Evolutionary conservation across 768 basidiomycete genomes (phyloP).

Genomic region (Cystofilobasidium capitatum): DNA sequence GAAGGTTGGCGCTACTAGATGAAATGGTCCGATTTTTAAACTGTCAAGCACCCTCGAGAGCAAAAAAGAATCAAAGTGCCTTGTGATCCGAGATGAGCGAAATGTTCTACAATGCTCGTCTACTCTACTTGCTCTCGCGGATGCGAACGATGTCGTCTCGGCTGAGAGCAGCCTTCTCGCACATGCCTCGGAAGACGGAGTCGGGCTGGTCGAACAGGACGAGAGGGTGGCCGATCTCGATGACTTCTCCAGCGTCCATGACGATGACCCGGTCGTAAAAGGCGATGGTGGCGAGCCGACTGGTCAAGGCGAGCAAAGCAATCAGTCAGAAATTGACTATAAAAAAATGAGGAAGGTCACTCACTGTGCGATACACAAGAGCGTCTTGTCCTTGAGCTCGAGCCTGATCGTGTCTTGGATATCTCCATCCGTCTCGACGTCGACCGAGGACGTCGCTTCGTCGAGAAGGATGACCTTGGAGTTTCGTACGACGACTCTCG

Average conservation of each 20-base stretch:
- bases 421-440: slow-evolving; percentile 42
- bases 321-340: slow-evolving; percentile 62
- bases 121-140: neutral
- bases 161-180: slow-evolving; percentile 13
- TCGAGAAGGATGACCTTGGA: slow-evolving; percentile 60
- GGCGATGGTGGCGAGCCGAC: slow-evolving; percentile 43
- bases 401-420: neutral
- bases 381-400: slow-evolving; percentile 1
- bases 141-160: slow-evolving; percentile 21
- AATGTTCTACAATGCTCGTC: neutral
- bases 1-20: no score
- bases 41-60: no score
- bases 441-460: slow-evolving; percentile 84
- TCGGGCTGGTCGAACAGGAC: slow-evolving; percentile 17
- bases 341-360: slow-evolving; percentile 18
- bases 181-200: slow-evolving; percentile 21
- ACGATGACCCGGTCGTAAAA: slow-evolving; percentile 17
- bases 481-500: slow-evolving; percentile 59
- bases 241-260: slow-evolving; percentile 20
- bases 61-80: no score
- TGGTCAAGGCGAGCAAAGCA: slow-evolving; percentile 81
- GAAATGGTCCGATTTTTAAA: no score
- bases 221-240: slow-evolving; percentile 17
- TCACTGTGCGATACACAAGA: slow-evolving; percentile 28
- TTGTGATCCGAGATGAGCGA: neutral